phyloP scores from a whole-genome alignment of 2,329 filamentous ascomycete genomes.

The Cercospora nicotianae region DNA sequence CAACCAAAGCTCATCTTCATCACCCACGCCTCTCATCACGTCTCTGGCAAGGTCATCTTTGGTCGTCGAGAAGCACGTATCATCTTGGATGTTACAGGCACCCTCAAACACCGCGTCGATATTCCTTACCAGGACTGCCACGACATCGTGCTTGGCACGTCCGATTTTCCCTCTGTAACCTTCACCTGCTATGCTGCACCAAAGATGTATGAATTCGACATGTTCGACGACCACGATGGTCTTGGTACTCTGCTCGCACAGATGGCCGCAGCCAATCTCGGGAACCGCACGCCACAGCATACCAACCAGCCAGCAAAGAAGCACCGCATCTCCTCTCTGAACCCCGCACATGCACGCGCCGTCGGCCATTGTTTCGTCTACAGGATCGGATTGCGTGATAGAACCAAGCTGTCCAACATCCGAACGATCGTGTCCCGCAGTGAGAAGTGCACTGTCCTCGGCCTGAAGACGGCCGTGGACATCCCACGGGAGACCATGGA shows the following conservation, averaged over 20 bases:
- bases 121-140: conserved; percentile 47
- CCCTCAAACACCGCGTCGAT: conserved; percentile 40
- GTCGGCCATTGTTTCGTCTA: conserved; percentile 55
- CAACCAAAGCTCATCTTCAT: conserved; percentile 42
- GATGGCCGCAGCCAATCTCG: not conserved
- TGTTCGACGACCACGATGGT: not conserved
- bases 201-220: conserved; percentile 40
- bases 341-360: conserved; percentile 41
- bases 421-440: conserved; percentile 28
- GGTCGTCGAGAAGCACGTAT: conserved; percentile 32
- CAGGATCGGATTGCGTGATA: conserved; percentile 35
- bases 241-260: not conserved
- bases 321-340: conserved; percentile 40
- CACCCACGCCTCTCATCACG: conserved; percentile 45
- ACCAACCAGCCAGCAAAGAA: conserved; percentile 26
- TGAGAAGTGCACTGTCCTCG: conserved; percentile 36
- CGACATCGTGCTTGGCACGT: conserved; percentile 39
- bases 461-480: conserved; percentile 26
- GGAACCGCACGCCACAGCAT: not conserved
- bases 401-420: conserved; percentile 30
- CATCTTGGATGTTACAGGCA: conserved; percentile 23
- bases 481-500: conserved; percentile 22
- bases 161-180: conserved; percentile 38
- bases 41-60: conserved; percentile 43
- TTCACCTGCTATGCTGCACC: conserved; percentile 44